Evolutionary conservation across 306 rosid genomes (phyloP).

Genomic region (Psophocarpus tetragonolobus): DNA sequence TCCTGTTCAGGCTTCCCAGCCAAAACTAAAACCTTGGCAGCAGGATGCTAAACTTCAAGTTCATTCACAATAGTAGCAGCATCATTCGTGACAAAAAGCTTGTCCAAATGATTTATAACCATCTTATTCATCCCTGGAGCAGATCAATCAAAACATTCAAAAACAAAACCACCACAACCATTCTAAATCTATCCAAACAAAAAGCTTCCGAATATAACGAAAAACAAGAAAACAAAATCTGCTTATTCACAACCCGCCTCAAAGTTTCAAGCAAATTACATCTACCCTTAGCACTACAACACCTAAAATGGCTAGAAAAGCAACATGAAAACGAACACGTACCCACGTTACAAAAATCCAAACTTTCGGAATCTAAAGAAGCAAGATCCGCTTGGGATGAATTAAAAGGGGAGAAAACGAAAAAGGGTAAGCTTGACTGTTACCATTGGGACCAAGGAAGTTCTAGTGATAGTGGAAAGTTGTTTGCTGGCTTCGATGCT

Average conservation of each 20-base stretch:
- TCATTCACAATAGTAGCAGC: slow-evolving; percentile 87
- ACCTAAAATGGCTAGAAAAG: background rate
- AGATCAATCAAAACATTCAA: background rate
- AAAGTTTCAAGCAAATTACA: background rate
- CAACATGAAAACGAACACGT: background rate
- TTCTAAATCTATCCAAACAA: background rate
- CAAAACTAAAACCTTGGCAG: slow-evolving; percentile 92
- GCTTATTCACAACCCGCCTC: background rate
- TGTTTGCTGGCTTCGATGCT: slow-evolving; percentile 97
- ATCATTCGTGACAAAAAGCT: slow-evolving; percentile 90
- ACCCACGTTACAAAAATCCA: background rate
- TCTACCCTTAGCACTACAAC: background rate
- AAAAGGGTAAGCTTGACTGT: background rate
- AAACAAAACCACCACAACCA: background rate
- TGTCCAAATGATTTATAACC: slow-evolving; percentile 96
- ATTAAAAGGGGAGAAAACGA: background rate
- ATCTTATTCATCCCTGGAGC: slow-evolving; percentile 87
- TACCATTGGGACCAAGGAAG: slow-evolving; percentile 98
- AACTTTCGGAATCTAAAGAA: background rate
- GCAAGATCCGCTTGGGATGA: background rate
- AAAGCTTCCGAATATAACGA: too few relatives aligned
- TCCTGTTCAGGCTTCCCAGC: slow-evolving; percentile 91
- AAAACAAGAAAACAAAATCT: background rate
- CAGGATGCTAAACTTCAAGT: slow-evolving; percentile 96
- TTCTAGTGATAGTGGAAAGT: slow-evolving; percentile 85